These are phyloP conservation scores for Tylopilus balloui DNA, from an alignment of 768 basidiomycete species.

Conservation along the genomic window DNA sequence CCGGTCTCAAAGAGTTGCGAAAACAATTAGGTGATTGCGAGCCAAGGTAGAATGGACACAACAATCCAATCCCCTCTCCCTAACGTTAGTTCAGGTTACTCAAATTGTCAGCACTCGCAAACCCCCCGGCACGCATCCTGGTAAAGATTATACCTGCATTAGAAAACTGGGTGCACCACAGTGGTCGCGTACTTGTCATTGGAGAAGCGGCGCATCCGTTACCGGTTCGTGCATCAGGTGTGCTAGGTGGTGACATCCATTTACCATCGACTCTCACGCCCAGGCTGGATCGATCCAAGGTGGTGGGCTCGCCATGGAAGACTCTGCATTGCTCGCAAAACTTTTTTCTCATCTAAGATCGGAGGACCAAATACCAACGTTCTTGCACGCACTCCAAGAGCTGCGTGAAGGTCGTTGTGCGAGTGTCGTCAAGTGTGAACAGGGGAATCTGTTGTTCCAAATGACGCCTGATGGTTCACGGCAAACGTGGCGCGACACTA, in stretches of 20 bases:
- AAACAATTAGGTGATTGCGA: slow-evolving; percentile 31
- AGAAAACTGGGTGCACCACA: slow-evolving; percentile 48
- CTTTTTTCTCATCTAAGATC: slow-evolving; percentile 52
- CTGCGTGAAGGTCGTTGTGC: slow-evolving; percentile 49
- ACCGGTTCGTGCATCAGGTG: slow-evolving; percentile 36
- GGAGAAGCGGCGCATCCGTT: slow-evolving; percentile 61
- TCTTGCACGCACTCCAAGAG: slow-evolving; percentile 56
- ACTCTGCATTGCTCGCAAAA: slow-evolving; percentile 54
- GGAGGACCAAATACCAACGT: slow-evolving; percentile 44
- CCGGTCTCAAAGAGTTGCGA: slow-evolving; percentile 32
- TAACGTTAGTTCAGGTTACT: slow-evolving; percentile 26
- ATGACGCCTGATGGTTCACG: slow-evolving; percentile 40
- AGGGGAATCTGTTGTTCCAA: slow-evolving; percentile 42
- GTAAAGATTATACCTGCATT: slow-evolving; percentile 37
- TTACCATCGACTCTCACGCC: neutral
- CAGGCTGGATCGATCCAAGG: slow-evolving; percentile 55
- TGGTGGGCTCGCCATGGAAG: slow-evolving; percentile 53
- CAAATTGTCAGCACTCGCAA: slow-evolving; percentile 36
- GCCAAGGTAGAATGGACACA: slow-evolving; percentile 32
- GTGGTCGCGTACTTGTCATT: slow-evolving; percentile 46
- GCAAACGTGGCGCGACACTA: slow-evolving; percentile 43
- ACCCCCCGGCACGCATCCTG: slow-evolving; percentile 34
- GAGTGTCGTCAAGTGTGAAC: slow-evolving; percentile 44
- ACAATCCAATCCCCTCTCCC: neutral
- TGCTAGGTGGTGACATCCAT: neutral